Evolutionary conservation across 2,329 filamentous ascomycete genomes (phyloP), one percentile per base, ranked within the genome.

Genomic region (Xylaria sp.): DNA sequence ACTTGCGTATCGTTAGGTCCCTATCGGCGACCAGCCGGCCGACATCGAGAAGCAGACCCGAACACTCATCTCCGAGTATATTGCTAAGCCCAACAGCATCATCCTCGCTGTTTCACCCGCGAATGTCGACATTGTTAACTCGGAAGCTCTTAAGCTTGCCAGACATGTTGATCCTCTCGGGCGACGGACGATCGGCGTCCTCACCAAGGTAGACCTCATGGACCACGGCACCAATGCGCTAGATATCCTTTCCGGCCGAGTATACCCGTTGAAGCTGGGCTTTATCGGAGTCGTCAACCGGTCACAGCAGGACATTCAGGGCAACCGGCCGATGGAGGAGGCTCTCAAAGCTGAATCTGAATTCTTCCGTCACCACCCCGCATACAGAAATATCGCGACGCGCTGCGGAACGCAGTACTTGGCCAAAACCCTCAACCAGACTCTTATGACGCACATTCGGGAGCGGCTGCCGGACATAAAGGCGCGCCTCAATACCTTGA

Each of bases 31-130:
- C 72, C 94, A 99, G 72, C 94, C 94, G 7, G 87, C 90, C 66
- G 94, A 99, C 70, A 99, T 99, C 69, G 94, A 99, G 80, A 97
- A 97, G 75, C 94, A 99, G 76, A 99, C 94, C 26, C 86, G 93
- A 61, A 96, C 91, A 63, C 84, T 99, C 66, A 97, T 99, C 66
- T 90, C 92, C 51, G 94, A 99, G 77, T 99, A 97, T 71, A 99
- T 97, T 69, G 92, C 92, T 53, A 99, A 99, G 77, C 93, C 94
- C 13, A 99, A 99, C 81, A 97, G 93, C 75, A 96, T 99, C 68
- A 88, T 99, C 61, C 84, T 99, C 48, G 94, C 94, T 26, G 94
- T 99, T 20, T 97, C 94, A 11, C 93, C 94, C 17, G 94, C 94
- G 48, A 99, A 99, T 68, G 93, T 97, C 68, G 94, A 99, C 71